Percentiles rank a stretch among this genome's conserved stretches.
phyloP scores from a whole-genome alignment of 306 rosid species.

The Sophora flavescens region DNA sequence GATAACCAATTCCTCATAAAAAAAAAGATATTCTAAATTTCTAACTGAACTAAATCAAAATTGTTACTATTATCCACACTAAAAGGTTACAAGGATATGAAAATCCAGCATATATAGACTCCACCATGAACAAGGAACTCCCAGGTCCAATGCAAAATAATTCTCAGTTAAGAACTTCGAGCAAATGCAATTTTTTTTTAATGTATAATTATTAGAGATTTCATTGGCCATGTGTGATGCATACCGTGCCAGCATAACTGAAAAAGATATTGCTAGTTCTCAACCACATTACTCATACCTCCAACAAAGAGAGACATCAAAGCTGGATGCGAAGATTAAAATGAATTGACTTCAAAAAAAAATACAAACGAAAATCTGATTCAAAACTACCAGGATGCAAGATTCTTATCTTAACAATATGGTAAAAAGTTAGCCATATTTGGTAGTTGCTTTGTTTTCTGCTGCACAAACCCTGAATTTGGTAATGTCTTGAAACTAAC shows the following conservation, averaged over 20 bases:
- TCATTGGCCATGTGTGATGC: background rate
- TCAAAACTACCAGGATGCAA: background rate
- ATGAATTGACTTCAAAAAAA: conserved; percentile 31
- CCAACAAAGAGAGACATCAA: conserved; percentile 17
- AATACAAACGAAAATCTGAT: conserved; percentile 19
- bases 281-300: background rate
- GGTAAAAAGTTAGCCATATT: background rate
- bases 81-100: no score
- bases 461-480: conserved; percentile 1
- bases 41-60: no score
- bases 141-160: no score
- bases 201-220: no score
- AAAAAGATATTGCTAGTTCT: background rate
- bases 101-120: no score
- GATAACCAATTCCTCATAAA: background rate
- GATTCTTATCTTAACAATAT: conserved; percentile 1
- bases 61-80: background rate
- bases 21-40: background rate
- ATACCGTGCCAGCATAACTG: background rate
- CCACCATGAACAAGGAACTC: no score
- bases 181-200: no score
- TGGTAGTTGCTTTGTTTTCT: background rate
- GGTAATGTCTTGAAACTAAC: conserved; percentile 26
- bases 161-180: no score
- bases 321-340: background rate